phyloP scores from a whole-genome alignment of 208 protist genomes.

The Kentomonas sorsogonicus region DNA sequence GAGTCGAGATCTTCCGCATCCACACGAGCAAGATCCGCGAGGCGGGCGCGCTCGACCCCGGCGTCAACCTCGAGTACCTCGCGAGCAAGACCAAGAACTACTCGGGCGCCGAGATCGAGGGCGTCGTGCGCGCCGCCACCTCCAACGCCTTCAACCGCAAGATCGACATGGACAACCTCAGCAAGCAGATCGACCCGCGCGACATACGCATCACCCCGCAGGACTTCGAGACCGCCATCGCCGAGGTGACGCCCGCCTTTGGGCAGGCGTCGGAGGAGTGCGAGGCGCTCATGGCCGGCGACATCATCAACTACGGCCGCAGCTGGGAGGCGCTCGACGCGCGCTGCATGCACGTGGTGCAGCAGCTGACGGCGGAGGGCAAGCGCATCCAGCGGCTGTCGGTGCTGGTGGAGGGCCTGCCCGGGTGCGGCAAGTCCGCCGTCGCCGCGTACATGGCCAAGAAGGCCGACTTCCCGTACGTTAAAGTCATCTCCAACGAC shows the following conservation, averaged over 20 bases:
- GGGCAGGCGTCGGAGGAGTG: slow-evolving; percentile 93
- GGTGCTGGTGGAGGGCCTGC: slow-evolving; percentile 90
- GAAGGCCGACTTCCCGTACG: slow-evolving; percentile 92
- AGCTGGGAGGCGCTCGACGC: slow-evolving; percentile 64
- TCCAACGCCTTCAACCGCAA: slow-evolving; percentile 89
- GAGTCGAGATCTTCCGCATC: slow-evolving; percentile 98
- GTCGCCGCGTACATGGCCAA: slow-evolving; percentile 92
- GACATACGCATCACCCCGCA: slow-evolving; percentile 55
- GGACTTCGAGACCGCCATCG: slow-evolving; percentile 75
- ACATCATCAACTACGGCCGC: slow-evolving; percentile 93
- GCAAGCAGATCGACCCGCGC: slow-evolving; percentile 43
- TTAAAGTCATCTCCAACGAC: slow-evolving; percentile 95
- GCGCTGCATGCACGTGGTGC: slow-evolving; percentile 59
- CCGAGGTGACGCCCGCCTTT: slow-evolving; percentile 96
- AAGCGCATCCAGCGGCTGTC: slow-evolving; percentile 89
- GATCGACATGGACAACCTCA: slow-evolving; percentile 81
- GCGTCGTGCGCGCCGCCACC: slow-evolving; percentile 80
- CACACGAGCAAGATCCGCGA: slow-evolving; percentile 95
- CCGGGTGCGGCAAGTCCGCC: slow-evolving; percentile 95
- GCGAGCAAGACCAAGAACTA: slow-evolving; percentile 97
- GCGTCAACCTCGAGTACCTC: slow-evolving; percentile 93
- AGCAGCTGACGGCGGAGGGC: slow-evolving; percentile 72
- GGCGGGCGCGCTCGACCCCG: slow-evolving; percentile 79
- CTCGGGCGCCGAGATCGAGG: slow-evolving; percentile 96
- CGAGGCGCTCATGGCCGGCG: slow-evolving; percentile 75